These are phyloP conservation scores for Gorgonomyces haynaldii DNA, from an alignment of 192 early-diverging fungal species.

Conservation along the genomic window DNA sequence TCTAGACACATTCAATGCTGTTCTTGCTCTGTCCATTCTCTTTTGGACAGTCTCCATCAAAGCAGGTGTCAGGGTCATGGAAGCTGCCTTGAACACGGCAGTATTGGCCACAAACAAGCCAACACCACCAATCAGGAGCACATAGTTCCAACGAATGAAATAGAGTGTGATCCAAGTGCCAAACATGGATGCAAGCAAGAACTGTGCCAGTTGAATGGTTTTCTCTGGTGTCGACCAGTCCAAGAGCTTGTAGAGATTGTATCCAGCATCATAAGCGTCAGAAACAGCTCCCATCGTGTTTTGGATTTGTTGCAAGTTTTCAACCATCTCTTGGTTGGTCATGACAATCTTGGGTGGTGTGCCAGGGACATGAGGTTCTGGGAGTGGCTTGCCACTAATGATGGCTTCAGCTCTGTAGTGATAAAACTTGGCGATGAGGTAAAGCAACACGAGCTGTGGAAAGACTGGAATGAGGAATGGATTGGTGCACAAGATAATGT, in stretches of 20 bases:
- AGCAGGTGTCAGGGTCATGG: constrained; percentile 26
- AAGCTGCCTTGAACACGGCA: constrained; percentile 32
- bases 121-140: constrained; percentile 40
- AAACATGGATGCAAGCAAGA: constrained; percentile 20
- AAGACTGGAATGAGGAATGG: constrained; percentile 6
- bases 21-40: constrained; percentile 25
- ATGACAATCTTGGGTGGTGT: constrained; percentile 2
- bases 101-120: constrained; percentile 50
- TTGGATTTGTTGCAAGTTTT: constrained; percentile 42
- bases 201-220: constrained; percentile 17
- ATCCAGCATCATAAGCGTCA: constrained; percentile 26
- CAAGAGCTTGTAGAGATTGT: constrained; percentile 9
- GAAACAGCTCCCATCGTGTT: constrained; percentile 49
- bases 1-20: constrained; percentile 16
- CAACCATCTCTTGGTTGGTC: not conserved
- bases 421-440: constrained; percentile 8
- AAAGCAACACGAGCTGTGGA: constrained; percentile 7
- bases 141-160: constrained; percentile 21
- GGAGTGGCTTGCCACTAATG: constrained; percentile 2
- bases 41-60: constrained; percentile 19
- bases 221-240: constrained; percentile 30
- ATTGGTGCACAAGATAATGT: constrained; percentile 4
- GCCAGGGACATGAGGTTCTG: constrained; percentile 5
- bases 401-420: constrained; percentile 10
- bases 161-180: constrained; percentile 14